Conservation (phyloP, 371 early-diverging fungal genomes). For the Rhizopus sp. region DNA sequence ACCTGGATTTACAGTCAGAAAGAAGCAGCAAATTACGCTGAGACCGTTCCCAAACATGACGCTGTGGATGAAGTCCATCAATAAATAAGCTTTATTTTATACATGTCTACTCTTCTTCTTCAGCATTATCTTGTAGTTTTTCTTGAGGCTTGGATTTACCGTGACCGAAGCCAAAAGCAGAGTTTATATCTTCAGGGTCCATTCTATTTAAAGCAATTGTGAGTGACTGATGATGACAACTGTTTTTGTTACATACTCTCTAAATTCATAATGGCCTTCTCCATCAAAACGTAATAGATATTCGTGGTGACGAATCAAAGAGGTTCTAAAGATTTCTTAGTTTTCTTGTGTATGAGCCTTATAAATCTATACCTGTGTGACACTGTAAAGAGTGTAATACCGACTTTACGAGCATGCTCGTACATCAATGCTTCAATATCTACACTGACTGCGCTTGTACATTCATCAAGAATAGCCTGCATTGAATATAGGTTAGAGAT, state of each 20-base stretch:
- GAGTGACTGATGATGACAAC: not conserved
- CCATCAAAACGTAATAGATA: conserved; percentile 82
- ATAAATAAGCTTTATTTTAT: no score
- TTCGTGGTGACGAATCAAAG: conserved; percentile 74
- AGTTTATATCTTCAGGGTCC: conserved; percentile 54
- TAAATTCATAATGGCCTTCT: conserved; percentile 81
- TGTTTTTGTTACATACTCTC: conserved; percentile 28
- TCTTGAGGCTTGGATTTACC: conserved; percentile 48
- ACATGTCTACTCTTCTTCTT: conserved; percentile 6
- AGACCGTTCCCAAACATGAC: conserved; percentile 42
- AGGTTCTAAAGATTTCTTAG: conserved; percentile 29
- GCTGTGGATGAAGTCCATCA: conserved; percentile 18
- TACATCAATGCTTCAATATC: conserved; percentile 88
- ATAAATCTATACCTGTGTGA: conserved; percentile 66
- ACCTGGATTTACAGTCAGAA: conserved; percentile 30
- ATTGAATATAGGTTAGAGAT: not conserved
- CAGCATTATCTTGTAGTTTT: conserved; percentile 24
- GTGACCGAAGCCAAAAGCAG: conserved; percentile 62
- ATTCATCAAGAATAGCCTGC: conserved; percentile 84
- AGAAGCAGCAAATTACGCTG: conserved; percentile 37
- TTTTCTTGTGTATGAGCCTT: not conserved
- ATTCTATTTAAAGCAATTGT: conserved; percentile 29
- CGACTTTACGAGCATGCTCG: conserved; percentile 73
- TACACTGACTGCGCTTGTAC: conserved; percentile 84
- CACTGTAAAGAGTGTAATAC: conserved; percentile 86